phyloP scores from a whole-genome alignment of 345 rosid species.

The Syzygium aqueum region DNA sequence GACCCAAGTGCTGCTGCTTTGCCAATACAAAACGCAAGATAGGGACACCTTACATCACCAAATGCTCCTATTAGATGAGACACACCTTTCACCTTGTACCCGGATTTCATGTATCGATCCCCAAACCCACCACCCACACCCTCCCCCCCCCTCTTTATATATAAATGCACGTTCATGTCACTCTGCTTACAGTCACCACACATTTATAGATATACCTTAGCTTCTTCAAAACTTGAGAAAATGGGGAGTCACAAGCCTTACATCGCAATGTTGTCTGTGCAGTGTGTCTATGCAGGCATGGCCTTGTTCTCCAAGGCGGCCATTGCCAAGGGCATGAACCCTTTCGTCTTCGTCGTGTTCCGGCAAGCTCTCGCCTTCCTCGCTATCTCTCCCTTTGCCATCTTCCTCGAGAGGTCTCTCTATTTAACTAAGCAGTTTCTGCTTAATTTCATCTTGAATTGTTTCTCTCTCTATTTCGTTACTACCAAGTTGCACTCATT shows the following conservation, averaged over 20 bases:
- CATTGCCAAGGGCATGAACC: conserved; percentile 64
- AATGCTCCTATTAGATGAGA: not conserved
- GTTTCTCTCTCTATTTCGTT: not conserved
- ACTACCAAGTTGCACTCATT: not conserved
- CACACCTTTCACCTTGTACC: not conserved
- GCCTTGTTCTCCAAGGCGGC: conserved; percentile 74
- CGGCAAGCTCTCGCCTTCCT: conserved; percentile 72
- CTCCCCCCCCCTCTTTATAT: not conserved
- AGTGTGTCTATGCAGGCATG: conserved; percentile 70
- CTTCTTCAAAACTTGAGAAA: not conserved
- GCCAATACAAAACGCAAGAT: not conserved
- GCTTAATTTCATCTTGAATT: not conserved
- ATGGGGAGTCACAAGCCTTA: conserved; percentile 32
- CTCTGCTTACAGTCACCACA: not conserved
- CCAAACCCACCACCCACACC: too few relatives aligned
- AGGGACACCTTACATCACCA: not conserved
- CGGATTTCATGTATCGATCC: not conserved
- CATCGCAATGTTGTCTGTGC: conserved; percentile 54
- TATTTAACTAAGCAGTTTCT: not conserved
- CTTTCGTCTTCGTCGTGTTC: conserved; percentile 65
- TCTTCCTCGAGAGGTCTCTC: conserved; percentile 62
- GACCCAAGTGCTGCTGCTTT: not conserved
- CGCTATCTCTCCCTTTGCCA: conserved; percentile 61
- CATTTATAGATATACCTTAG: not conserved
- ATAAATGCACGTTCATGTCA: not conserved